Evolutionary conservation across 2,329 filamentous ascomycete genomes (phyloP).

Genomic region (Seiridium cupressi): DNA sequence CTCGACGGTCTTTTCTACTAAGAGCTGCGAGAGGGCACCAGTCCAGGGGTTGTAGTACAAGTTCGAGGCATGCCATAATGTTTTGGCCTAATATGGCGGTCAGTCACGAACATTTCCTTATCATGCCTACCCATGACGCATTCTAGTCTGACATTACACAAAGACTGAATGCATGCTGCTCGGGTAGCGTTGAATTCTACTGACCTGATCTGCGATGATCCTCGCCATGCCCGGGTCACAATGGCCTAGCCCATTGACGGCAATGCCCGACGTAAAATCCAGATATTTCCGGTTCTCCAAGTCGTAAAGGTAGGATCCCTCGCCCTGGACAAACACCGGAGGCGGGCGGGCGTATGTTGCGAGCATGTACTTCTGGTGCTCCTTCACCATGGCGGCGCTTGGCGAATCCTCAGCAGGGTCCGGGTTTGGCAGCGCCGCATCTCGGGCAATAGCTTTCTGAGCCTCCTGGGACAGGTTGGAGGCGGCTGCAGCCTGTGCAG

Average conservation of each 20-base stretch:
- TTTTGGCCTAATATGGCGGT: constrained; percentile 51
- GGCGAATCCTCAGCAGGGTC: constrained; percentile 27
- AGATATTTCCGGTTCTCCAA: constrained; percentile 85
- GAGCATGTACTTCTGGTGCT: constrained; percentile 87
- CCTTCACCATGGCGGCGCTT: constrained; percentile 71
- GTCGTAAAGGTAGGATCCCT: constrained; percentile 88
- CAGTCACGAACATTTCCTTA: background rate
- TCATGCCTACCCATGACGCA: background rate
- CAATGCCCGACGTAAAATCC: constrained; percentile 94
- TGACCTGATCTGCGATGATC: constrained; percentile 75
- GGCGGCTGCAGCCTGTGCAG: constrained; percentile 16
- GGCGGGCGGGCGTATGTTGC: constrained; percentile 89
- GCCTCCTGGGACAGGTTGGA: constrained; percentile 23
- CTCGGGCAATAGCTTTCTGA: constrained; percentile 21
- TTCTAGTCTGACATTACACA: too few relatives aligned
- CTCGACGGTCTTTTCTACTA: constrained; percentile 77
- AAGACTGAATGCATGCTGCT: too few relatives aligned
- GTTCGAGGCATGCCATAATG: constrained; percentile 88
- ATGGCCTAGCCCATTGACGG: constrained; percentile 90
- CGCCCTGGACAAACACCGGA: constrained; percentile 84
- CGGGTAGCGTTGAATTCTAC: background rate
- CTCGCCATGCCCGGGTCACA: constrained; percentile 76
- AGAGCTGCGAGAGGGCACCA: constrained; percentile 78
- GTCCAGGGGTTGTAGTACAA: constrained; percentile 98
- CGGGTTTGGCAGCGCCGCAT: constrained; percentile 27